Conservation (phyloP, 495 filamentous ascomycete genomes). For the Aspergillus baeticus region DNA sequence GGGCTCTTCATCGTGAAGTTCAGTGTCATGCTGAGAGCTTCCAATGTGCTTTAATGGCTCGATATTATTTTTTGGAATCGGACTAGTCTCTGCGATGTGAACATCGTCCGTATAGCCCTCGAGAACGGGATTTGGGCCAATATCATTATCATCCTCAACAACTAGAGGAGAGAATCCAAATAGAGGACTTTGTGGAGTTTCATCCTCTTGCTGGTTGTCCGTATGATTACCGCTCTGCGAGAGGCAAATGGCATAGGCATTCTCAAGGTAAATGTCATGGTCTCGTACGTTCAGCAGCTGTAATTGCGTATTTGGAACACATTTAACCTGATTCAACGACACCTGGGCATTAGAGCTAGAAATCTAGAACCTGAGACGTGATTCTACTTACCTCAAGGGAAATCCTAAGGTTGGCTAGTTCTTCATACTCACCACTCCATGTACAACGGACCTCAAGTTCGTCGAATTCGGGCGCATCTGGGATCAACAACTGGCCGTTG, state of each 20-base stretch:
- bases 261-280: conserved; percentile 2
- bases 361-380: background rate
- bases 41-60: background rate
- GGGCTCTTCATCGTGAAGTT: background rate
- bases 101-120: background rate
- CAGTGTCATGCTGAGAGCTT: background rate
- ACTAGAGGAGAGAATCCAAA: conserved; percentile 16
- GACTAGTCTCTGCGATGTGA: background rate
- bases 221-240: background rate
- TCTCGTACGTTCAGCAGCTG: conserved; percentile 12
- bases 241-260: conserved; percentile 8
- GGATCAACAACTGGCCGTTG: background rate
- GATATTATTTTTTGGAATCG: background rate
- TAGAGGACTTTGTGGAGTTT: conserved; percentile 19
- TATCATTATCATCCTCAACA: background rate
- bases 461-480: conserved; percentile 20
- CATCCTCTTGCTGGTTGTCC: background rate
- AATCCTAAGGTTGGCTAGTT: conserved; percentile 29
- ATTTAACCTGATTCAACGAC: conserved; percentile 15
- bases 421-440: conserved; percentile 30
- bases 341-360: background rate
- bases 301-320: conserved; percentile 18
- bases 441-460: conserved; percentile 34
- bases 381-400: conserved; percentile 30
- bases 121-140: too few species aligned